Evolutionary conservation across 148 eudicot species (phyloP), one percentile per base, ranked within the genome.

Genomic region (Diospyros lotus): DNA sequence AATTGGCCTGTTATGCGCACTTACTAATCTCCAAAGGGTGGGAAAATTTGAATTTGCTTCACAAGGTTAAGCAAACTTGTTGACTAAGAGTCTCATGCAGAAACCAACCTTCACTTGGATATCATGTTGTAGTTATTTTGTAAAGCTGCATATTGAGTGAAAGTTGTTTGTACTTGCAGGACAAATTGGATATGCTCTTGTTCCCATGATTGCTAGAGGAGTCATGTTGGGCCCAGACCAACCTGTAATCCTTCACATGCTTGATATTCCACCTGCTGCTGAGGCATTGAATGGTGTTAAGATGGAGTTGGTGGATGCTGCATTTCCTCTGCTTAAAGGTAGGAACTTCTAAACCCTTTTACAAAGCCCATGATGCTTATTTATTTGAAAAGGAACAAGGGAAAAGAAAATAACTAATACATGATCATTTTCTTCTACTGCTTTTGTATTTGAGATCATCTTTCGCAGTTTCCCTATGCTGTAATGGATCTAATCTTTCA

Each of bases 301-400:
- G 68, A 93, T 93, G 98, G 96, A 93, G 82, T 81, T 93, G 39
- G 86, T 93, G 38, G 98, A 93, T 78, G 98, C 98, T 77, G 98
- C 96, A n/a, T 93, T 93, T 79, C 98, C 98, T 52, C 96, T 93
- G 62, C 90, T 93, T 53, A 93, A 93, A 85, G 96, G 97, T 92
- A 53, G 10, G 66, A 41, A 28, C 10, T 13, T 3, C 13, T 15
- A 0, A 52, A 41, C 9, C n/a, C 2, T 2, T 53, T 12, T 52
- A 18, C 13, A 46, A 66, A 28, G 42, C 66, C 40, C n/a, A n/a
- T 71, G 41, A 2, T 64, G 42, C 17, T 28, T 28, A 28, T 28
- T 28, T 28, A 28, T 28, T 28, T 28, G 28, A 28, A 28, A 28
- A 28, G 28, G 28, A 28, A 28, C 28, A 28, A 28, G 28, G 28